Base-by-base conservation (phyloP, 352 stramenopile genomes). In the Phytophthora crassamura region DNA sequence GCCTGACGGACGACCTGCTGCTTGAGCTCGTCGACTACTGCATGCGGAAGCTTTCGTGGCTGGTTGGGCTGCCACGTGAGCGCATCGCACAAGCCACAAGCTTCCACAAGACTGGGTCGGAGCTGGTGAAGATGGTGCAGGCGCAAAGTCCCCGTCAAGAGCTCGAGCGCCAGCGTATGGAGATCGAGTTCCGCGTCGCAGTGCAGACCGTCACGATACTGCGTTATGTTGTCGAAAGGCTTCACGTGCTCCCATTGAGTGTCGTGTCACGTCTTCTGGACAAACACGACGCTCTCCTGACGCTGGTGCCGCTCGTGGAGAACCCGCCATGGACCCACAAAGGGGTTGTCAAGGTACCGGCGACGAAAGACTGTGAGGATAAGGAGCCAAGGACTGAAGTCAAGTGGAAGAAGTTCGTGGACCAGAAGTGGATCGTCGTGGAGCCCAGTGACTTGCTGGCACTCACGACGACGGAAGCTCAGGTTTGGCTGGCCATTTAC, bases 311-410 rank as follows among this genome's bases (percentile, higher is more conserved):
- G 30, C 82, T 99, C 9, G 86, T 99, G 12, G 97, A 99, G 60
- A 98, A 98, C 66, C 95, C 97, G 25, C 97, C 97, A 16, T 99
- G 97, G 97, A 99, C 94, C 7, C 77, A 98, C 62, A 93, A 91
- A 59, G 52, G 56, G 16, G 4, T 80, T 20, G 59, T 69, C 25
- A 71, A 67, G 14, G 0, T 62, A 34, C 33, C 51, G 47, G 33
- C 12, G 18, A 39, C 30, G 1, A 51, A 60, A 46, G 40, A 67
- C 11, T 25, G 32, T 39, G 25, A 40, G 14, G 60, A 74, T 25
- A 28, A 72, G 5, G 56, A 67, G 9, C 18, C 41, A 3, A 75
- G 14, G 55, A 80, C 32, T 2, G 58, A 75, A 45, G 60, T 84
- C 36, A 74, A 67, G 20, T 99, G 92, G 95, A 93, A 97, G 43